phyloP scores from a whole-genome alignment of 2,329 filamentous ascomycete genomes.

The Hymenoscyphus scutula region DNA sequence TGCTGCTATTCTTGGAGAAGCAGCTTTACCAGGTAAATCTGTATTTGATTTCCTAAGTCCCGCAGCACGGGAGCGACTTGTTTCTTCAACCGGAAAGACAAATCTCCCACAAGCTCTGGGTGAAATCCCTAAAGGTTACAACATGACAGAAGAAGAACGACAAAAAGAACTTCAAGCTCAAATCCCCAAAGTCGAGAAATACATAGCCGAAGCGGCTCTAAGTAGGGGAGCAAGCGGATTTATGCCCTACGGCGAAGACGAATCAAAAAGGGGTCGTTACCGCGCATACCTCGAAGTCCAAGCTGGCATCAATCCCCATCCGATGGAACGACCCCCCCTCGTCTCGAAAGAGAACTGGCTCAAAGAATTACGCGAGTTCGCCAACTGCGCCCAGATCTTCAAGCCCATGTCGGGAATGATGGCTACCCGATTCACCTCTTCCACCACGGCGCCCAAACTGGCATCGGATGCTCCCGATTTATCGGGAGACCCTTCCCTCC shows the following conservation, averaged over 20 bases:
- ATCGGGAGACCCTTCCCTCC: slow-evolving; percentile 39
- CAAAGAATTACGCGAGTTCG: slow-evolving; percentile 73
- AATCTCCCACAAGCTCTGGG: slow-evolving; percentile 76
- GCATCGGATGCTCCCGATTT: slow-evolving; percentile 40
- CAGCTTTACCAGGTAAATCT: slow-evolving; percentile 81
- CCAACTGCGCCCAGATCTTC: slow-evolving; percentile 74
- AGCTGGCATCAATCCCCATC: slow-evolving; percentile 57
- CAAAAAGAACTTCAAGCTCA: slow-evolving; percentile 56
- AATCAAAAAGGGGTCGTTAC: slow-evolving; percentile 77
- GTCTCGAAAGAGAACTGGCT: slow-evolving; percentile 70
- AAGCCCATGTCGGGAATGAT: slow-evolving; percentile 89
- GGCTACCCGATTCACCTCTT: slow-evolving; percentile 87
- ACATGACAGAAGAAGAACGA: slow-evolving; percentile 61
- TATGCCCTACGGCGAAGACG: slow-evolving; percentile 83
- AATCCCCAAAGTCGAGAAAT: slow-evolving; percentile 63
- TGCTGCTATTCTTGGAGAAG: slow-evolving; percentile 78
- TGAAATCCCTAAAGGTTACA: slow-evolving; percentile 67
- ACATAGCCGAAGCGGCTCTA: slow-evolving; percentile 66
- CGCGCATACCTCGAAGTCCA: slow-evolving; percentile 75
- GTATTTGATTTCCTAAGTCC: slow-evolving; percentile 90
- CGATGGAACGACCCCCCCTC: slow-evolving; percentile 50
- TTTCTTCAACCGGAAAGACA: slow-evolving; percentile 67
- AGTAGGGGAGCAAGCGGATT: slow-evolving; percentile 63
- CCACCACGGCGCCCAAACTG: slow-evolving; percentile 47
- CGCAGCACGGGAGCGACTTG: slow-evolving; percentile 73